A percentile compares a stretch with the other conserved stretches of the same genome.
phyloP scores from a whole-genome alignment of 208 protist species.

The Polymyxa betae region DNA sequence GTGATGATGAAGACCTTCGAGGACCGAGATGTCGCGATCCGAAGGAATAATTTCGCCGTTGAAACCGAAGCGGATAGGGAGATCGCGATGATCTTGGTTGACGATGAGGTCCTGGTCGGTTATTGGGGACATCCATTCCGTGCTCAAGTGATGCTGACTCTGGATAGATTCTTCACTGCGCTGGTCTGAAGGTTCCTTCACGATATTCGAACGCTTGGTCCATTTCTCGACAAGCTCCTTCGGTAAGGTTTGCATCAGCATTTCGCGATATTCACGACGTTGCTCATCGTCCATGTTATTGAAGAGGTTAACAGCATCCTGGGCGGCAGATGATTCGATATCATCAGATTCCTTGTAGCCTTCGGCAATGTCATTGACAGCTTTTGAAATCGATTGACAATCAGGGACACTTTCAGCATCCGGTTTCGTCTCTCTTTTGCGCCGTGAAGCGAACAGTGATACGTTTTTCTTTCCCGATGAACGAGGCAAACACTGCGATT shows the following conservation, averaged over 20 bases:
- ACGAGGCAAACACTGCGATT: no score
- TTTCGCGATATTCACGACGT: background rate
- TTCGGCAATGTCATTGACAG: no score
- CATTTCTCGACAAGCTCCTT: background rate
- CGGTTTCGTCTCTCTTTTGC: no score
- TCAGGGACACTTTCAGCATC: no score
- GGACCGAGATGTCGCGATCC: background rate
- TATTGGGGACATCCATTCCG: background rate
- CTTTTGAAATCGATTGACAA: no score
- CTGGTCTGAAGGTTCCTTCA: background rate
- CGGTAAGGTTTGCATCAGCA: background rate
- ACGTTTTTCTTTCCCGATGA: no score
- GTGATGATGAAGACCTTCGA: background rate
- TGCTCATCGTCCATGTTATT: background rate
- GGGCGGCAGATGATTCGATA: background rate
- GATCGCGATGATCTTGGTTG: background rate
- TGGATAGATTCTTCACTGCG: background rate
- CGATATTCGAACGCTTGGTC: background rate
- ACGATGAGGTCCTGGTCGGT: background rate
- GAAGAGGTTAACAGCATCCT: background rate
- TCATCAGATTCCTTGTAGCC: no score
- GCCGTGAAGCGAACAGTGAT: no score
- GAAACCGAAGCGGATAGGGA: background rate
- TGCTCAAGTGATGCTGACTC: no score
- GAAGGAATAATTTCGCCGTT: background rate